Evolutionary conservation across 2,329 filamentous ascomycete species (phyloP).

Genomic region (Westerdykella ornata): DNA sequence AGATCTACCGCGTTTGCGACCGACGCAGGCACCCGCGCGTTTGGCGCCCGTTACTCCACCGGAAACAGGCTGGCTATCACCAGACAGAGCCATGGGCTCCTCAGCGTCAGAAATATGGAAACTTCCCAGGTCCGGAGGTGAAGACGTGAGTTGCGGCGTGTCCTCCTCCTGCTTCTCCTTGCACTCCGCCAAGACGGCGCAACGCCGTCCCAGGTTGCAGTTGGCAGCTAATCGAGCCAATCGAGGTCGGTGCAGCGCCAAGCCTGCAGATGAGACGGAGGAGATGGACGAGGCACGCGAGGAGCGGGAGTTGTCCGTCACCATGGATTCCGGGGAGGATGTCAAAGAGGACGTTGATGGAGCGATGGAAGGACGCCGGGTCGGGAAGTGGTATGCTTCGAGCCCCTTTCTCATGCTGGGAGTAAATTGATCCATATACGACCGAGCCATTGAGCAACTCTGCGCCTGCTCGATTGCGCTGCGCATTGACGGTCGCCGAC

Average conservation of each 20-base stretch:
- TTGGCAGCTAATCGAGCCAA: conserved; percentile 49
- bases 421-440: conserved; percentile 47
- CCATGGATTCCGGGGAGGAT: conserved; percentile 58
- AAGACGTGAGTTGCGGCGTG: conserved; percentile 33
- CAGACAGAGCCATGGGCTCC: conserved; percentile 12
- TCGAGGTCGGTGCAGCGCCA: conserved; percentile 48
- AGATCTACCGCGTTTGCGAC: conserved; percentile 55
- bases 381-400: conserved; percentile 44
- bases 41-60: conserved; percentile 1
- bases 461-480: conserved; percentile 54
- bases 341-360: conserved; percentile 46
- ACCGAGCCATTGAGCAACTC: conserved; percentile 49
- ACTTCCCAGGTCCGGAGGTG: conserved; percentile 33
- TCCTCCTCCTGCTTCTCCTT: conserved; percentile 32
- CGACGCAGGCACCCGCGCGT: neutral
- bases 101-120: conserved; percentile 48
- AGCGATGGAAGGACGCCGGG: conserved; percentile 44
- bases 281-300: conserved; percentile 51
- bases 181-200: conserved; percentile 34
- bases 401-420: conserved; percentile 36
- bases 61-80: conserved; percentile 23
- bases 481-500: conserved; percentile 52
- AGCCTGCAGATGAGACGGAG: conserved; percentile 44
- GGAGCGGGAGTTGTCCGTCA: conserved; percentile 54
- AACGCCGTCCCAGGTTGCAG: conserved; percentile 44